Evolutionary conservation across 2,329 filamentous ascomycete genomes (phyloP).

Genomic region (Fusarium pininemorale): DNA sequence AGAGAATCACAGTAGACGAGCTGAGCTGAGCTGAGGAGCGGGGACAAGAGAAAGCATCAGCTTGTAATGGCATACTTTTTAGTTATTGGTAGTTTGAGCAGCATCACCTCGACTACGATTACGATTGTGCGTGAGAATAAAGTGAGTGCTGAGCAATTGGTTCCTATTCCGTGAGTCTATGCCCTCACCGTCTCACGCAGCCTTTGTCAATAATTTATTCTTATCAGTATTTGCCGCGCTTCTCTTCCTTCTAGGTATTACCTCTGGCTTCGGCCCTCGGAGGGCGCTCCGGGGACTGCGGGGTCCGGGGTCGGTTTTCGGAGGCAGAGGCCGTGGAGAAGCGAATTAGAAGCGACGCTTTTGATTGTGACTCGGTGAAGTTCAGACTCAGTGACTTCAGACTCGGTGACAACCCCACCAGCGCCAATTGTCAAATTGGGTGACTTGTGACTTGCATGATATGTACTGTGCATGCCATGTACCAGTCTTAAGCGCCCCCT

Average conservation of each 20-base stretch:
- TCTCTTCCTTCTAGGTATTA: background rate
- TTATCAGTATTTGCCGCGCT: slow-evolving; percentile 9
- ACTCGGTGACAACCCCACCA: slow-evolving; percentile 31
- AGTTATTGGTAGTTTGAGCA: slow-evolving; percentile 35
- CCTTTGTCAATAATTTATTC: background rate
- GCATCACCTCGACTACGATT: slow-evolving; percentile 28
- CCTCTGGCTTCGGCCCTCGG: slow-evolving; percentile 18
- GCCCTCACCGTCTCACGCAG: too few relatives aligned
- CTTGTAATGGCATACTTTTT: slow-evolving; percentile 46
- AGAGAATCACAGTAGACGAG: slow-evolving; percentile 40
- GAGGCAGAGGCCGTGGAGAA: slow-evolving; percentile 27
- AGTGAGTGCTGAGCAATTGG: slow-evolving; percentile 7
- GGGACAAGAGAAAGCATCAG: slow-evolving; percentile 40
- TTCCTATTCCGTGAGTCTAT: background rate
- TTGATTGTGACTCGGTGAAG: slow-evolving; percentile 5
- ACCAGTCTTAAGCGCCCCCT: slow-evolving; percentile 17
- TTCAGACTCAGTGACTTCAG: slow-evolving; percentile 8
- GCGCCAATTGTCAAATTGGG: slow-evolving; percentile 19
- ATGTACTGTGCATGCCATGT: slow-evolving; percentile 7
- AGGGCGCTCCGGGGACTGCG: slow-evolving; percentile 29
- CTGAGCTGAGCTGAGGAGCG: slow-evolving; percentile 34
- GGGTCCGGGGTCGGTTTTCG: slow-evolving; percentile 36
- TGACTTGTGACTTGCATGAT: slow-evolving; percentile 22
- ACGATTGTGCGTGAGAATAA: slow-evolving; percentile 32
- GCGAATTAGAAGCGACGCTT: background rate